Base-by-base conservation (phyloP, 805 yeast genomes). In the Wickerhamomyces xylosicus region DNA sequence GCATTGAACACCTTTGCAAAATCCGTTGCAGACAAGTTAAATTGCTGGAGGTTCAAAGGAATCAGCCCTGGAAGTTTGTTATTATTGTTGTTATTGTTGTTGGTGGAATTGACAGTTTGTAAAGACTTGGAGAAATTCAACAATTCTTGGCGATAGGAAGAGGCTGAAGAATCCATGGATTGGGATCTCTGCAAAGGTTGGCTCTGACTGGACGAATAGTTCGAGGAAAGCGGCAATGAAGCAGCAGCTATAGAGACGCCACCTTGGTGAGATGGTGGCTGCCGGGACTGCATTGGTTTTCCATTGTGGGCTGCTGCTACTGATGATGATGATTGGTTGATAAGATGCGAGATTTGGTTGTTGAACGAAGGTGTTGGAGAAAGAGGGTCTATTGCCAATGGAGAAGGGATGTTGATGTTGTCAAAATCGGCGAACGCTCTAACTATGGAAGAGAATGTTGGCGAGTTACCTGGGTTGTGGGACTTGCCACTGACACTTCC, bases 1-100 rank as follows among this genome's bases (percentile, higher is more conserved):
- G 69, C 52, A 9, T 50, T 47, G 33, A 50, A 54, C 14, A 58
- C 56, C 27, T 38, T 40, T 6, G 51, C 49, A 34, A 48, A 47
- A 15, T 46, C 47, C 1, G 41, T 10, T 10, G 29, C 14, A 4
- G 29, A 10, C 29, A 25, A 11, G 14, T 25, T 25, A n/a, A 25
- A 25, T 13, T 25, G 8, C 29, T 25, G 29, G n/a, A 11, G 13
- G 4, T 11, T 25, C 29, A 25, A 9, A 9, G 29, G 29, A 25
- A 25, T 11, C 14, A 25, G 13, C 8, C n/a, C 5, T 11, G 34
- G 37, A 15, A 39, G 21, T 14, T 38, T 36, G 5, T 21, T 25
- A 13, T 21, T 13, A 35, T 20, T 20, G 43, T 19, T 10, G 31
- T 28, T 11, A 22, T 8, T 11, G 35, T 19, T 19, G 37, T 37